Evolutionary conservation across 306 rosid genomes (phyloP), one percentile per base, ranked within the genome.

Genomic region (Gleditsia sinensis): DNA sequence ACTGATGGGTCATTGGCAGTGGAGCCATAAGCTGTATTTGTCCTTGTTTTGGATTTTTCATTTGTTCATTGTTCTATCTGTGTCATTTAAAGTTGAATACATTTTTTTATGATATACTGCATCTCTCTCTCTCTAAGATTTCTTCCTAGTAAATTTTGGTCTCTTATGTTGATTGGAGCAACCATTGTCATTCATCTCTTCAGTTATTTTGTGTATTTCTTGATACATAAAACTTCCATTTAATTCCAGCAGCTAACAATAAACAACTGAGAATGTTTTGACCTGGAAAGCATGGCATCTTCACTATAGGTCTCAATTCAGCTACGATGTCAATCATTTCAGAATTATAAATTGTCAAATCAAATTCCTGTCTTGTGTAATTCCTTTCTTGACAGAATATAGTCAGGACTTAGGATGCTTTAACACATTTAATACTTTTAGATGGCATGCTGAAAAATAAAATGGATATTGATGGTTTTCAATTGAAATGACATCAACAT

Each of bases 201-300:
- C n/a, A 37, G 46, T 74, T 46, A 48, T 69, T 69, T 56, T 69
- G 36, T 76, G 75, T 54, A 76, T 34, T 71, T 62, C 54, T 46
- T 55, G 63, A 55, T 62, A 2, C 69, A 53, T 21, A 36, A 69
- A 53, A 53, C 70, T 73, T 68, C 65, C 65, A 54, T 34, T 51
- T 55, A 62, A 68, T 46, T 80, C 64, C 10, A 42, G 53, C 5
- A 23, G 55, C 23, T 64, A 25, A 36, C 36, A 30, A 56, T 17
- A 19, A 60, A 73, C 69, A 60, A n/a, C n/a, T n/a, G n/a, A n/a
- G 27, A 40, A 25, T 11, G 25, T 28, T 67, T 50, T 57, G 58
- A 49, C 30, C 42, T 25, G 7, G 58, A 82, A 82, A 50, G 69
- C 68, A 72, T 77, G 76, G n/a, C 63, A 56, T 43, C 24, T 56